Evolutionary conservation across 2,329 filamentous ascomycete species (phyloP).

Genomic region (Colletotrichum tropicicola): DNA sequence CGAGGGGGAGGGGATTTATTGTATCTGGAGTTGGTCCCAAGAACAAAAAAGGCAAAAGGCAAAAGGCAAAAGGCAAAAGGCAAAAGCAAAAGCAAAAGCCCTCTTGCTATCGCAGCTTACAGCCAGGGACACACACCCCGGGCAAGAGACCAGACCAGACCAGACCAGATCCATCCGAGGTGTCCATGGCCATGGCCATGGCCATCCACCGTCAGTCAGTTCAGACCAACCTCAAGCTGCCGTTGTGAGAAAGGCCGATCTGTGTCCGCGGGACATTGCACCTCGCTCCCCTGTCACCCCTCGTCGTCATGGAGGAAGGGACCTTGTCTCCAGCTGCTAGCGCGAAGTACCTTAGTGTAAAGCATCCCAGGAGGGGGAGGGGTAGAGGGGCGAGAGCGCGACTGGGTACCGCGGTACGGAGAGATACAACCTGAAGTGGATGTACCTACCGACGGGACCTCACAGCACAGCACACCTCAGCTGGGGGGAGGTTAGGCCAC

Average conservation of each 20-base stretch:
- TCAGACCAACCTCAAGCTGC: conserved; percentile 7
- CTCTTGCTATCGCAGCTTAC: neutral
- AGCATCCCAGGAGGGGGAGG: conserved; percentile 1
- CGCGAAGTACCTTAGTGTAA: conserved; percentile 2
- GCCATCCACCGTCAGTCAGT: no score
- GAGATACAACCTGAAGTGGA: no score
- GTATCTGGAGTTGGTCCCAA: neutral
- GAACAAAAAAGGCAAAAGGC: neutral
- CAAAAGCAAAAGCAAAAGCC: neutral
- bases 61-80: neutral
- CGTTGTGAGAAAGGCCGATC: neutral
- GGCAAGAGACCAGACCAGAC: conserved; percentile 1
- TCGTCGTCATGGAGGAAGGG: conserved; percentile 26
- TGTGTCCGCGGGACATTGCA: neutral
- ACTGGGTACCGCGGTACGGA: no score
- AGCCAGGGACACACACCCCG: neutral
- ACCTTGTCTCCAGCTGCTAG: conserved; percentile 30
- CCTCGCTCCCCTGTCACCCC: conserved; percentile 5
- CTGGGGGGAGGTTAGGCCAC: conserved; percentile 26
- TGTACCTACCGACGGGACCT: no score
- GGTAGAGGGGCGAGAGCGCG: no score
- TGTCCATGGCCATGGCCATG: no score
- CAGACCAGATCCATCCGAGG: conserved; percentile 20
- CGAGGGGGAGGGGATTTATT: conserved; percentile 29
- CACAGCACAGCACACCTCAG: no score